Evolutionary conservation across 2,329 filamentous ascomycete species (phyloP).

Genomic region (Chaetomiaceae sp.): DNA sequence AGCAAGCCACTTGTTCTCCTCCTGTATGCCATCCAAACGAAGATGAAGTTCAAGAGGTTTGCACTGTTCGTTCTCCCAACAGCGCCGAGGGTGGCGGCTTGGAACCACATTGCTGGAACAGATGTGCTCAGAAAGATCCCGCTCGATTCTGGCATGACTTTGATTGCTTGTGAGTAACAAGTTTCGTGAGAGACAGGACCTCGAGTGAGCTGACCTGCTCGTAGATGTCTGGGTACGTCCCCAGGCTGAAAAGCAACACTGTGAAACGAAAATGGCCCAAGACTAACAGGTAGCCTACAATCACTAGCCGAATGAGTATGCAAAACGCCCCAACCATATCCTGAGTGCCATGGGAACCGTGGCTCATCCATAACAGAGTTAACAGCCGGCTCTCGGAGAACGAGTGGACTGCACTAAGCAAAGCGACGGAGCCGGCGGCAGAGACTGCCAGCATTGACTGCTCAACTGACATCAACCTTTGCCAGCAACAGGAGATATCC

Average conservation of each 20-base stretch:
- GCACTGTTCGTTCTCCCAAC: background rate
- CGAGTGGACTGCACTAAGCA: conserved; percentile 31
- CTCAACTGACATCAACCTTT: conserved; percentile 30
- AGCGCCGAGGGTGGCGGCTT: conserved; percentile 9
- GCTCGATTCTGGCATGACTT: conserved; percentile 17
- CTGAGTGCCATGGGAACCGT: too few relatives aligned
- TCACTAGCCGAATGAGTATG: conserved; percentile 8
- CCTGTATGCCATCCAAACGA: too few relatives aligned
- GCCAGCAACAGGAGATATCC: conserved; percentile 35
- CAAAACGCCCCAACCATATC: too few relatives aligned
- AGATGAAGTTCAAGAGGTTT: conserved; percentile 7
- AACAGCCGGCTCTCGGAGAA: conserved; percentile 30
- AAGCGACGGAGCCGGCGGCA: conserved; percentile 16
- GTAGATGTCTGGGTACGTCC: conserved; percentile 5
- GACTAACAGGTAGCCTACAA: conserved; percentile 1
- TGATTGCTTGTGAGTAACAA: conserved; percentile 30
- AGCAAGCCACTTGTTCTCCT: background rate
- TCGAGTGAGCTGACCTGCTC: background rate
- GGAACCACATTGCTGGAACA: conserved; percentile 21
- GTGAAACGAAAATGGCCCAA: too few relatives aligned
- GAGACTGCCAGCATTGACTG: conserved; percentile 38
- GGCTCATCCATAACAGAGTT: conserved; percentile 22
- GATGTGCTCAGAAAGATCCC: conserved; percentile 7
- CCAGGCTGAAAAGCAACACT: conserved; percentile 1
- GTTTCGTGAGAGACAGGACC: too few relatives aligned